These are phyloP conservation scores for Ceratocystis diversiconidia DNA, from an alignment of 2,329 filamentous ascomycete genomes.

Conservation along the genomic window DNA sequence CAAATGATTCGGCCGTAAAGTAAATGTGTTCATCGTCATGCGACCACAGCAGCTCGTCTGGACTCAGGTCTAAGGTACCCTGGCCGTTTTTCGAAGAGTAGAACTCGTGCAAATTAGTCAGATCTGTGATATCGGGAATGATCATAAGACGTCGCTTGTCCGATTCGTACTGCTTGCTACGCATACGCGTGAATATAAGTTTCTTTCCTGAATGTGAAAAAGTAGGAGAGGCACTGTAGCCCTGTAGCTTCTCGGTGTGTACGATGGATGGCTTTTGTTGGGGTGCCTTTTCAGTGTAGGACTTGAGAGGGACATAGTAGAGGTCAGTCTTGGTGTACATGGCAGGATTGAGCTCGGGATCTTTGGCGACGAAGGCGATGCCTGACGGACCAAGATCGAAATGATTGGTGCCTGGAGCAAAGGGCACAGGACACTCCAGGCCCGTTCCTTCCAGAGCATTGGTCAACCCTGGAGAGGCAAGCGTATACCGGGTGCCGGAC, in stretches of 20 bases:
- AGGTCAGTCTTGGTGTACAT: slow-evolving; percentile 71
- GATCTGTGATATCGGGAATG: slow-evolving; percentile 44
- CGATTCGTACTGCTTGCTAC: slow-evolving; percentile 60
- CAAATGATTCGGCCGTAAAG: slow-evolving; percentile 59
- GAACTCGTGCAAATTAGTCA: slow-evolving; percentile 46
- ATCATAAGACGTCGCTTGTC: slow-evolving; percentile 60
- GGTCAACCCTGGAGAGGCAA: slow-evolving; percentile 34
- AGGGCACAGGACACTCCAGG: slow-evolving; percentile 54
- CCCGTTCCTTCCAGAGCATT: slow-evolving; percentile 49
- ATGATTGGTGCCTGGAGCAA: slow-evolving; percentile 67
- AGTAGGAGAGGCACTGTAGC: slow-evolving; percentile 50
- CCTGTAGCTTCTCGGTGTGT: slow-evolving; percentile 41
- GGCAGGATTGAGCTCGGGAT: slow-evolving; percentile 55
- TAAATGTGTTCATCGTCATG: slow-evolving; percentile 49
- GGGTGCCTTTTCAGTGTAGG: slow-evolving; percentile 38
- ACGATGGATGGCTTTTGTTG: slow-evolving; percentile 32
- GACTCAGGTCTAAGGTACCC: slow-evolving; percentile 45
- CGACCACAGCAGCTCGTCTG: slow-evolving; percentile 44
- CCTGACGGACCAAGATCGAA: slow-evolving; percentile 58
- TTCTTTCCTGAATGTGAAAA: slow-evolving; percentile 61
- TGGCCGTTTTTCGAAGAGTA: slow-evolving; percentile 47
- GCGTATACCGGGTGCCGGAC: slow-evolving; percentile 24
- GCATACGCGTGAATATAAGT: slow-evolving; percentile 69
- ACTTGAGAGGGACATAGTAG: slow-evolving; percentile 53
- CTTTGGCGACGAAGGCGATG: slow-evolving; percentile 61